These are phyloP conservation scores for Melocanna baccifera DNA, from an alignment of 176 grass and related monocot genomes.

Conservation along the genomic window DNA sequence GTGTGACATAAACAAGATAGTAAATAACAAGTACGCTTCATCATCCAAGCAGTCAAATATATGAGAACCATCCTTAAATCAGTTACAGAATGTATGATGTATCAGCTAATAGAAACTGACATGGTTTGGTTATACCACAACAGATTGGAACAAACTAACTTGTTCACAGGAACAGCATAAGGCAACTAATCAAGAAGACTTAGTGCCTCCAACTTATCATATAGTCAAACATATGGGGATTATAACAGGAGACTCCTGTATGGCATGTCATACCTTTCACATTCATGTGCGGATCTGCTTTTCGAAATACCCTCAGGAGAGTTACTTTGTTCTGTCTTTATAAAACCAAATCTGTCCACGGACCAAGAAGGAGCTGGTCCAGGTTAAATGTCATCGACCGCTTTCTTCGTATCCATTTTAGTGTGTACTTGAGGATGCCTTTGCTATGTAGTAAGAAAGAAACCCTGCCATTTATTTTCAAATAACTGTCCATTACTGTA, in stretches of 20 bases:
- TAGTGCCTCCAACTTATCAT: neutral
- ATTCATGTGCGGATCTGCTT: conserved; percentile 46
- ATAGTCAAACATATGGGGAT: neutral
- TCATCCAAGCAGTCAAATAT: neutral
- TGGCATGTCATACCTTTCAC: conserved; percentile 37
- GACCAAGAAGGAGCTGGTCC: conserved; percentile 41
- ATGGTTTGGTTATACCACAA: neutral
- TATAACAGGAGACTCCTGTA: neutral
- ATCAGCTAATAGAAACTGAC: neutral
- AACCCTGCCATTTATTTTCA: neutral
- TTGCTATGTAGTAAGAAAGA: neutral
- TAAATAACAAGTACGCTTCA: neutral
- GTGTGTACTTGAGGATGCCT: neutral
- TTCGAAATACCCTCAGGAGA: conserved; percentile 51
- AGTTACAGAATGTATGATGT: neutral
- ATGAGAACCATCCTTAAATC: neutral
- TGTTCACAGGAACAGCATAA: neutral
- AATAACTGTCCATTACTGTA: neutral
- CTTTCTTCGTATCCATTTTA: conserved; percentile 71
- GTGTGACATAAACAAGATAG: neutral
- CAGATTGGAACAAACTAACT: neutral
- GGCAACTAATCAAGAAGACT: neutral
- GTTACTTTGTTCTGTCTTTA: conserved; percentile 49
- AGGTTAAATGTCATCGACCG: conserved; percentile 45
- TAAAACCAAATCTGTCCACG: conserved; percentile 50